Percentiles rank a stretch among this genome's conserved stretches.
Conservation (phyloP, 306 rosid genomes). For the Albizia julibrissin region DNA sequence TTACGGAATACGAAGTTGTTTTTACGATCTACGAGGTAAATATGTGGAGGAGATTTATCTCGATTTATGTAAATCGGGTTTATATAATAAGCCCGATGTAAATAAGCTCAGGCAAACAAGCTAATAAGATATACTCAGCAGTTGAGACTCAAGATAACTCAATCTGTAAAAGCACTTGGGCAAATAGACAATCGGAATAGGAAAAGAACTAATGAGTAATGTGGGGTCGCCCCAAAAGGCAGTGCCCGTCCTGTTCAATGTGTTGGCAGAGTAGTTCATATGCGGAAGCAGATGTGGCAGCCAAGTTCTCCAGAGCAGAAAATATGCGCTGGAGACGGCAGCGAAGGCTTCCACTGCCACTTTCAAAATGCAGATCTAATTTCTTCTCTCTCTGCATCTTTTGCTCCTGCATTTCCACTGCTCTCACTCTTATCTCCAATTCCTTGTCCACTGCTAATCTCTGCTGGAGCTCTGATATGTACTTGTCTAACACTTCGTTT, state of each 20-base stretch:
- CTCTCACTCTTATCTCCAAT: constrained; percentile 51
- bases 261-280: constrained; percentile 61
- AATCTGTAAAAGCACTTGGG: no score
- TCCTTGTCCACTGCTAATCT: constrained; percentile 52
- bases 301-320: constrained; percentile 58
- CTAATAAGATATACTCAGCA: no score
- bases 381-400: constrained; percentile 56
- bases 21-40: no score
- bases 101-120: no score
- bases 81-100: no score
- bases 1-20: no score
- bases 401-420: constrained; percentile 53
- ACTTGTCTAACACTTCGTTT: constrained; percentile 50
- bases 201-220: constrained; percentile 7
- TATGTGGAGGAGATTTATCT: no score
- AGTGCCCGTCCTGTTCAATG: constrained; percentile 36
- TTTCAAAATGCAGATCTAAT: no score
- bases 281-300: constrained; percentile 44
- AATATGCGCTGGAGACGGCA: constrained; percentile 57
- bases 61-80: no score
- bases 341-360: constrained; percentile 28
- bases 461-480: constrained; percentile 48
- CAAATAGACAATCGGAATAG: background rate
- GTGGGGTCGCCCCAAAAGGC: constrained; percentile 18
- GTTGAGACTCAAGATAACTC: background rate